Evolutionary conservation across 257 asterid species (phyloP).

Genomic region (Primulina eburnea): DNA sequence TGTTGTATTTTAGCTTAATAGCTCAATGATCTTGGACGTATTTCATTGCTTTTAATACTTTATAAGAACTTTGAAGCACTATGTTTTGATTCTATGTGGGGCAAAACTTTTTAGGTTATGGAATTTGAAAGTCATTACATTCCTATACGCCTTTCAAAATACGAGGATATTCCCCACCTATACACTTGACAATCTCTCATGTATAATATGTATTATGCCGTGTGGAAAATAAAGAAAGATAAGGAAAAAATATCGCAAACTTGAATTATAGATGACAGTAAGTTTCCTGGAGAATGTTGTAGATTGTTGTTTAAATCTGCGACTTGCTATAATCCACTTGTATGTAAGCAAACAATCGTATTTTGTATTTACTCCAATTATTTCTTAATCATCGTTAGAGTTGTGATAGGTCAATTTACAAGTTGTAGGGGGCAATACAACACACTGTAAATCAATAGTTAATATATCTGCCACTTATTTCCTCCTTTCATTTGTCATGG

Average conservation of each 20-base stretch:
- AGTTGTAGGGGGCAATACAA: background rate
- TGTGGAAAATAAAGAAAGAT: background rate
- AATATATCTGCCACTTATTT: background rate
- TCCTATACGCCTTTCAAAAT: background rate
- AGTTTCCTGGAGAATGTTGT: background rate
- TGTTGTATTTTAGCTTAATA: background rate
- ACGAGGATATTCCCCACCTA: background rate
- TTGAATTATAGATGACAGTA: background rate
- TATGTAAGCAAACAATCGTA: background rate
- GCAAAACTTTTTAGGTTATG: background rate
- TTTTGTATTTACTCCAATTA: background rate
- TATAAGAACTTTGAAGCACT: background rate
- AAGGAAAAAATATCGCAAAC: background rate
- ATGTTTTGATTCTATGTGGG: background rate
- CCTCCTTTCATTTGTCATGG: slow-evolving; percentile 10
- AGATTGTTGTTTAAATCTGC: no score
- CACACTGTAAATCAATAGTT: slow-evolving; percentile 5
- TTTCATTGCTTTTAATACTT: background rate
- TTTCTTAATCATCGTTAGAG: background rate
- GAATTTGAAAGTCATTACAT: background rate
- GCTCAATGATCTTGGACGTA: background rate
- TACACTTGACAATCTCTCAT: background rate
- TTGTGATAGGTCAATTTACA: slow-evolving; percentile 5
- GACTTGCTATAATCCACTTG: background rate
- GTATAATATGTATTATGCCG: background rate